Evolutionary conservation across 2,329 filamentous ascomycete genomes (phyloP).

Genomic region (Helotiales sp.): DNA sequence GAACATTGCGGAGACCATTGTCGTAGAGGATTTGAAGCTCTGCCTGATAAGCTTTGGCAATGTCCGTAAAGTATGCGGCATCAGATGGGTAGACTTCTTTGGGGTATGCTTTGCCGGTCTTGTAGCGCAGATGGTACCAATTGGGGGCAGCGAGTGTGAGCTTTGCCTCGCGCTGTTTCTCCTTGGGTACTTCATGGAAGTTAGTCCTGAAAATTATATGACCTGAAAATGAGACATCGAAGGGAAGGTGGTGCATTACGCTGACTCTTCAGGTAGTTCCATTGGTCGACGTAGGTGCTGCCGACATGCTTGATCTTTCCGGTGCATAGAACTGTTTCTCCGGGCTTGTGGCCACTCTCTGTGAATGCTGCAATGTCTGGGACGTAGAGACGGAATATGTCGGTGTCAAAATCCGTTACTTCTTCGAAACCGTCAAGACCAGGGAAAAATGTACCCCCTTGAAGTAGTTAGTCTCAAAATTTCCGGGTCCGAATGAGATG

Average conservation of each 20-base stretch:
- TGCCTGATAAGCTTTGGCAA: slow-evolving; percentile 57
- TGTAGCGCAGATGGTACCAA: slow-evolving; percentile 71
- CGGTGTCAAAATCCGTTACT: slow-evolving; percentile 41
- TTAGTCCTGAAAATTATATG: background rate
- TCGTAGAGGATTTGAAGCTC: slow-evolving; percentile 59
- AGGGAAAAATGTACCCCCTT: slow-evolving; percentile 38
- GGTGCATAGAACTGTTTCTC: slow-evolving; percentile 51
- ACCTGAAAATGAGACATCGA: background rate
- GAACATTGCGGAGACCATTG: slow-evolving; percentile 57
- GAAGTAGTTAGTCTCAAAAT: slow-evolving; percentile 53
- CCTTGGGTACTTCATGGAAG: slow-evolving; percentile 52
- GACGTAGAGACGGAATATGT: slow-evolving; percentile 47
- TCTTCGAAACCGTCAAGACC: slow-evolving; percentile 40
- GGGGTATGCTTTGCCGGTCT: slow-evolving; percentile 56
- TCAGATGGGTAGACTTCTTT: slow-evolving; percentile 56
- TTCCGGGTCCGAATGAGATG: slow-evolving; percentile 42
- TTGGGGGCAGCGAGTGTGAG: slow-evolving; percentile 70
- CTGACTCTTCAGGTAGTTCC: slow-evolving; percentile 62
- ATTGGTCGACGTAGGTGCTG: slow-evolving; percentile 58
- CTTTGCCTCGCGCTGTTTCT: slow-evolving; percentile 68
- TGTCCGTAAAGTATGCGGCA: slow-evolving; percentile 58
- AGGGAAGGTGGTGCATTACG: slow-evolving; percentile 26
- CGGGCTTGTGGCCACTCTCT: slow-evolving; percentile 51
- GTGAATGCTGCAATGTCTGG: slow-evolving; percentile 50
- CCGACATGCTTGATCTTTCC: slow-evolving; percentile 54